Base-by-base conservation (phyloP, 2,329 filamentous ascomycete genomes). In the Colletotrichum sp. region DNA sequence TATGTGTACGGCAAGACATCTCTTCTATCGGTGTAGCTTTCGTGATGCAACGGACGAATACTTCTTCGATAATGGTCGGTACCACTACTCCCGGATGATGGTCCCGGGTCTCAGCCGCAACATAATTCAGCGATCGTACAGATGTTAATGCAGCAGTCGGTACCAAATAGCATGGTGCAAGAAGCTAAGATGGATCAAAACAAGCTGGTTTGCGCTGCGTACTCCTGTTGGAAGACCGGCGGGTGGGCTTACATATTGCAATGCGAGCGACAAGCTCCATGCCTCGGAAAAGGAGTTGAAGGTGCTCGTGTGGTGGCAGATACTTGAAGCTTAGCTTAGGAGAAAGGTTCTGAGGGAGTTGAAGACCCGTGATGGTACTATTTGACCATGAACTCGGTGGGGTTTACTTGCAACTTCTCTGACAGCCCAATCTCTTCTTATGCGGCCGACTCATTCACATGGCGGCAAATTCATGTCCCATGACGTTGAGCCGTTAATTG, bases 401-500 rank as follows among this genome's bases (percentile, higher is more conserved):
- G 16, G 8, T 44, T 44, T n/a, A n/a, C 39, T 48, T 48, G 19
- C 5, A 12, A n/a, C 19, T n/a, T n/a, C 9, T 48, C 19, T n/a
- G 39, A n/a, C 39, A 4, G 39, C 39, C 39, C 39, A 12, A 48
- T 48, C 39, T 11, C 5, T n/a, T 39, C 16, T 39, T 4, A 9
- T 16, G 8, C 15, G 4, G 39, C 5, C 3, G 9, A 48, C 11
- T 48, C 11, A n/a, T 48, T 12, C 11, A 44, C 9, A 44, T 11
- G 9, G 19, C 3, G 9, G n/a, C n/a, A n/a, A 44, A 44, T 44
- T 5, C 0, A 4, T 12, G 39, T n/a, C 19, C 13, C 19, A 48
- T 22, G 6, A 12, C 3, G 44, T 48, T 2, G 39, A 12, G 1
- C 5, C 9, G 44, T 6, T 22, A 3, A 7, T 2, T n/a, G 0